Conservation (phyloP, 768 basidiomycete genomes). For the Chalciporus sphaerocephalus region DNA sequence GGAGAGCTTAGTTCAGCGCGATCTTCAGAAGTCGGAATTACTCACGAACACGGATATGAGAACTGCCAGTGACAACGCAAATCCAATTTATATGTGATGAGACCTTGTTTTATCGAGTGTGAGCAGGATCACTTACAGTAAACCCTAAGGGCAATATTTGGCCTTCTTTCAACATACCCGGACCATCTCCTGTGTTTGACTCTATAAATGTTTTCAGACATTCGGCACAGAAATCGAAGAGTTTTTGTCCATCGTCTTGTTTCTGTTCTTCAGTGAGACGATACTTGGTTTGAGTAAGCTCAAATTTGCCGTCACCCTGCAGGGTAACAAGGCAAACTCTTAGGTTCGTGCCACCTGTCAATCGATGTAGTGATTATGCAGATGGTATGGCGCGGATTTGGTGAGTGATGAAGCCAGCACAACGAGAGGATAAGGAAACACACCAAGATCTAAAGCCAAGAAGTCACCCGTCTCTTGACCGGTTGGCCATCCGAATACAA, state of each 20-base stretch:
- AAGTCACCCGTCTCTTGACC: conserved; percentile 86
- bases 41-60: conserved; percentile 92
- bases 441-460: conserved; percentile 86
- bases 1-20: neutral
- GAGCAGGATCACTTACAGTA: conserved; percentile 73
- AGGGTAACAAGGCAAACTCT: conserved; percentile 95
- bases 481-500: conserved; percentile 92
- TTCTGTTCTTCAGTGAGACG: conserved; percentile 97
- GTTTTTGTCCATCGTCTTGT: conserved; percentile 89
- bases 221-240: conserved; percentile 98
- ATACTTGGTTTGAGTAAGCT: conserved; percentile 97
- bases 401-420: conserved; percentile 1
- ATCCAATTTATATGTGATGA: conserved; percentile 1
- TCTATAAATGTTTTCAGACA: conserved; percentile 86
- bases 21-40: conserved; percentile 10
- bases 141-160: conserved; percentile 81
- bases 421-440: conserved; percentile 23
- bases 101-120: too few species aligned
- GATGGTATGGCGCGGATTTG: neutral
- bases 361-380: neutral
- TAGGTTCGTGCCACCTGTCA: conserved; percentile 87
- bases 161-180: conserved; percentile 46
- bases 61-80: conserved; percentile 48
- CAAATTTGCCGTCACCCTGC: conserved; percentile 91
- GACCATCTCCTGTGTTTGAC: conserved; percentile 56